Base-by-base conservation (phyloP, 192 early-diverging fungal species). In the Chytriomyces sp. region DNA sequence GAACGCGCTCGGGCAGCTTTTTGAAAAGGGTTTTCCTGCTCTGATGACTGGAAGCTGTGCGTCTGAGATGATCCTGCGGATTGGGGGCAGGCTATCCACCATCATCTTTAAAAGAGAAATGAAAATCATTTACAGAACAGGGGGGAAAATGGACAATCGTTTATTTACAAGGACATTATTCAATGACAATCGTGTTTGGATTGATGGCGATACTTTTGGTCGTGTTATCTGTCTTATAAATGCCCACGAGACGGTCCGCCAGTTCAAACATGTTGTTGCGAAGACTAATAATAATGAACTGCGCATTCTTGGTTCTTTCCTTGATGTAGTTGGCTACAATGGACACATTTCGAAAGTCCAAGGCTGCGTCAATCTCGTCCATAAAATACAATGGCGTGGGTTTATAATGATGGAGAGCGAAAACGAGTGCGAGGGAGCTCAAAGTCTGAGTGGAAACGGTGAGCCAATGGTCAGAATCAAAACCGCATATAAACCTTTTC, bases 201-300 rank as follows among this genome's bases (percentile, higher is more conserved):
- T 90, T 85, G 66, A 92, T 91, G 36, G 88, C 82, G 57, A 92
- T 83, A 67, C 90, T 91, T 81, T 93, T 93, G 39, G 94, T 93
- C 34, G 86, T 89, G 77, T 98, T 91, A 56, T 94, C 85, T 2
- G 94, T 96, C 85, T 99, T 99, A 81, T 99, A 98, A 44, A 99
- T 96, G 49, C 98, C 98, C 3, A 99, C 92, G 22, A 99, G 82
- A n/a, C 95, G 89, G 77, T 98, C 96, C 0, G 96, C 98, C 19
- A 98, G 85, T 81, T 99, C 98, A 89, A 99, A 99, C 96, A 99
- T 99, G 76, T 99, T 96, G 85, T 99, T 98, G 62, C 98, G 85
- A 66, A 99, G 83, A 73, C 93, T 95, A 76, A 99, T 98, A 71
- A 99, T 96, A 38, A 99, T 89, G 84, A 99, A 99, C 84, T 99